Conservation (phyloP, 2,329 filamentous ascomycete species). For the Fusarium beomiforme region DNA sequence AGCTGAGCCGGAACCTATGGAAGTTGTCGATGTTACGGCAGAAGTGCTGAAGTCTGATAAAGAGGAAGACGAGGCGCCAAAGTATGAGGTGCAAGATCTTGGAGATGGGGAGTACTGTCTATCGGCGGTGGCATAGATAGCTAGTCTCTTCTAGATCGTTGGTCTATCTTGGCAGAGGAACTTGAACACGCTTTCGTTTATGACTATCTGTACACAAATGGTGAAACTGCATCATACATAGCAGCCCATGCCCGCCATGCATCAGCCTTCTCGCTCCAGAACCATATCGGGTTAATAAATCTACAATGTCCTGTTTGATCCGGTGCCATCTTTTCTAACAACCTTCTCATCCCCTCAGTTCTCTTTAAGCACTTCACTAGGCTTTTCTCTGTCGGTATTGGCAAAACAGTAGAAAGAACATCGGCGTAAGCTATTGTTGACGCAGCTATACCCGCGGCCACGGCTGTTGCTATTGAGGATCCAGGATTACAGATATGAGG, state of each 20-base stretch:
- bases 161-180: too few relatives aligned
- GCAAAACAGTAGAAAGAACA: background rate
- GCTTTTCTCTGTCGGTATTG: accelerated
- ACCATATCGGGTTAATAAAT: background rate
- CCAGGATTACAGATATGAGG: accelerated
- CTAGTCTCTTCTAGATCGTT: too few relatives aligned
- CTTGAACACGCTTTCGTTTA: too few relatives aligned
- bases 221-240: background rate
- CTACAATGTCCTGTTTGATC: background rate
- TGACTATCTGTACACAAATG: background rate
- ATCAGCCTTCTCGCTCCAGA: background rate
- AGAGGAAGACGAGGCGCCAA: background rate
- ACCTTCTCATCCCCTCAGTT: background rate
- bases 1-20: background rate
- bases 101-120: background rate
- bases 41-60: background rate
- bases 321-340: background rate
- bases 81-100: background rate
- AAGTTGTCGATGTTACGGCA: accelerated
- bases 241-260: background rate
- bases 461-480: background rate
- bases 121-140: accelerated
- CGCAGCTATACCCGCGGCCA: background rate
- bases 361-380: background rate
- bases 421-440: background rate